A percentile compares a stretch with the other conserved stretches of the same genome.
These are phyloP conservation scores for Talaromyces sp. DNA, from an alignment of 2,329 filamentous ascomycete species.

Conservation along the genomic window DNA sequence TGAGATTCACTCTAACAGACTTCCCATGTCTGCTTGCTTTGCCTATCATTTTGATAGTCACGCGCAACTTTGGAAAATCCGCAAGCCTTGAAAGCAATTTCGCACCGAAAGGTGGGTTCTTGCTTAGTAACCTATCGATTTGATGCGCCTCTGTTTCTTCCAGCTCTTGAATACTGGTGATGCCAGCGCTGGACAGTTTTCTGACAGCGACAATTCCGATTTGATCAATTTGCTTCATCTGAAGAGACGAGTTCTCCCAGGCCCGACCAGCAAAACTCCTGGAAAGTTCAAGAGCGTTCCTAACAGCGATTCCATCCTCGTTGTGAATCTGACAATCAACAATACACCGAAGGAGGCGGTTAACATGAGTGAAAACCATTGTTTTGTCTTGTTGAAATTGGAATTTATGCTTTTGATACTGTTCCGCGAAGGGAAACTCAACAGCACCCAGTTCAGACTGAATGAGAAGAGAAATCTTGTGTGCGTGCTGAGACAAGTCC, in stretches of 20 bases:
- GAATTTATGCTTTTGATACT: constrained; percentile 48
- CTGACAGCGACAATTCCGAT: constrained; percentile 71
- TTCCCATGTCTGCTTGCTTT: constrained; percentile 35
- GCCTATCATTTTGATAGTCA: constrained; percentile 48
- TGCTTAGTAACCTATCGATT: constrained; percentile 71
- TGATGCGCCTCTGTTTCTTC: constrained; percentile 60
- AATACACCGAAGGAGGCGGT: constrained; percentile 67
- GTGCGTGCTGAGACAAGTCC: constrained; percentile 58
- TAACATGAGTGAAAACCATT: constrained; percentile 62
- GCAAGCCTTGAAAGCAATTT: constrained; percentile 60
- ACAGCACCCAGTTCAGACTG: constrained; percentile 66
- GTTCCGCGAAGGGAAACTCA: constrained; percentile 57
- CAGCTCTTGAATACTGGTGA: constrained; percentile 68
- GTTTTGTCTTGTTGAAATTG: constrained; percentile 58
- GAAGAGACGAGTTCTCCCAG: constrained; percentile 77
- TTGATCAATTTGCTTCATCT: constrained; percentile 76
- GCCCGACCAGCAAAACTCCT: constrained; percentile 67
- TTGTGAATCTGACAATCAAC: constrained; percentile 63
- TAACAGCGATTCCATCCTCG: constrained; percentile 62
- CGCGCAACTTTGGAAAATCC: constrained; percentile 64
- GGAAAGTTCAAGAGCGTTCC: constrained; percentile 68
- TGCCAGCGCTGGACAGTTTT: constrained; percentile 65
- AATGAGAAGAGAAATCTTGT: constrained; percentile 74
- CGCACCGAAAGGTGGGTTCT: constrained; percentile 77
- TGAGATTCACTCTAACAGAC: constrained; percentile 56